These are phyloP conservation scores for Fonsecaea nubica DNA, from an alignment of 2,329 filamentous ascomycete species.

Conservation along the genomic window DNA sequence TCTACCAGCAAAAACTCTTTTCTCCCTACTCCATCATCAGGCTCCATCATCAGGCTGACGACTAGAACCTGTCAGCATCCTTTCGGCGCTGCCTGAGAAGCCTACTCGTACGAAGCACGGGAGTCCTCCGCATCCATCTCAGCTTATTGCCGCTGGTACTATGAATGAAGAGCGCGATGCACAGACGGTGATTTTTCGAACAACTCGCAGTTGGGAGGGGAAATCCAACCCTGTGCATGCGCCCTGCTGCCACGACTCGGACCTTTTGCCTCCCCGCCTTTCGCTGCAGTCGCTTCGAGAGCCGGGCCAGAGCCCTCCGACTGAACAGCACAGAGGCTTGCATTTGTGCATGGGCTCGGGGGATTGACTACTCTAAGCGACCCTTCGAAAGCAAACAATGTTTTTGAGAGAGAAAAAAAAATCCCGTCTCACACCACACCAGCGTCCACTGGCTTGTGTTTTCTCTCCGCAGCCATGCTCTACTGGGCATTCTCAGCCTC, in stretches of 20 bases:
- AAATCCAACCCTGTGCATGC: background rate
- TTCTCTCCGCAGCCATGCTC: slow-evolving; percentile 17
- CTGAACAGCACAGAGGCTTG: background rate
- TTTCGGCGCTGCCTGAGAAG: background rate
- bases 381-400: background rate
- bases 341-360: background rate
- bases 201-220: background rate
- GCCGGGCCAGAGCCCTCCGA: background rate
- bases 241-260: background rate
- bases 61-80: slow-evolving; percentile 4
- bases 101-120: background rate
- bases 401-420: background rate
- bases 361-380: background rate
- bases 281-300: background rate
- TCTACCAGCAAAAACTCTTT: background rate
- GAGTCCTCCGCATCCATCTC: background rate
- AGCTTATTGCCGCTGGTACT: background rate
- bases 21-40: background rate
- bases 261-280: background rate
- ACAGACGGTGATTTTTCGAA: background rate
- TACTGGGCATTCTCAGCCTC: slow-evolving; percentile 18
- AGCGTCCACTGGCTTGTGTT: background rate
- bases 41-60: slow-evolving; percentile 12
- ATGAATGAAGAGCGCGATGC: background rate
- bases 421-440: slow-evolving; percentile 10